Percentiles rank a stretch among this genome's conserved stretches.
These are phyloP conservation scores for Psidium guajava DNA, from an alignment of 345 rosid species.

Conservation along the genomic window DNA sequence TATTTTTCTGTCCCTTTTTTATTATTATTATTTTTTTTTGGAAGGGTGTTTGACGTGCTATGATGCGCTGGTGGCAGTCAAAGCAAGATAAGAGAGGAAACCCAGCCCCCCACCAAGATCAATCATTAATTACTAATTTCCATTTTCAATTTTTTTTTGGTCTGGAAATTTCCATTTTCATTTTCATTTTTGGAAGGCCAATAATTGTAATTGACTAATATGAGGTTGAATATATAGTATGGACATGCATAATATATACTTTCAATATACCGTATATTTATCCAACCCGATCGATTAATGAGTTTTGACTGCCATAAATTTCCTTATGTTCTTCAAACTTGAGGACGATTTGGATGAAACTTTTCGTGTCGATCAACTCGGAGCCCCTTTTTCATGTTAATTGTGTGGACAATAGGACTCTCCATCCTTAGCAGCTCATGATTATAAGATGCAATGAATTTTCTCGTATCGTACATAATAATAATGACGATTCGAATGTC, in stretches of 20 bases:
- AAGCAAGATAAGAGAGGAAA: not conserved
- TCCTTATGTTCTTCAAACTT: not conserved
- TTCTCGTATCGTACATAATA: not conserved
- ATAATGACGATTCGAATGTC: not conserved
- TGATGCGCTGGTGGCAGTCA: not conserved
- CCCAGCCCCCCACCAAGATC: not conserved
- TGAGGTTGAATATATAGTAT: not conserved
- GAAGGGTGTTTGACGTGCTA: not conserved
- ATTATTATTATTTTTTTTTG: not conserved
- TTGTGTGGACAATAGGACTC: accelerated
- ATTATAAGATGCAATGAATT: not conserved
- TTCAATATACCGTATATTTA: not conserved
- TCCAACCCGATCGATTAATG: not conserved
- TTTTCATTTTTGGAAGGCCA: too few relatives aligned
- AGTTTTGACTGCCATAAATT: not conserved
- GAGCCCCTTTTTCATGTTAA: not conserved
- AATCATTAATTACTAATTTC: not conserved
- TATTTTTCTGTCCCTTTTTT: not conserved
- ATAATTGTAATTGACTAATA: not conserved
- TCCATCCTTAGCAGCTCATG: not conserved
- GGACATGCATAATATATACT: not conserved
- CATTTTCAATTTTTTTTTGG: too few relatives aligned
- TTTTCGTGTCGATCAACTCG: not conserved
- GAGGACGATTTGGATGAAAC: not conserved
- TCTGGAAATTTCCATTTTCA: too few relatives aligned